These are phyloP conservation scores for Nakaseomyces delphensis DNA, from an alignment of 1,139 yeast species.

Conservation along the genomic window DNA sequence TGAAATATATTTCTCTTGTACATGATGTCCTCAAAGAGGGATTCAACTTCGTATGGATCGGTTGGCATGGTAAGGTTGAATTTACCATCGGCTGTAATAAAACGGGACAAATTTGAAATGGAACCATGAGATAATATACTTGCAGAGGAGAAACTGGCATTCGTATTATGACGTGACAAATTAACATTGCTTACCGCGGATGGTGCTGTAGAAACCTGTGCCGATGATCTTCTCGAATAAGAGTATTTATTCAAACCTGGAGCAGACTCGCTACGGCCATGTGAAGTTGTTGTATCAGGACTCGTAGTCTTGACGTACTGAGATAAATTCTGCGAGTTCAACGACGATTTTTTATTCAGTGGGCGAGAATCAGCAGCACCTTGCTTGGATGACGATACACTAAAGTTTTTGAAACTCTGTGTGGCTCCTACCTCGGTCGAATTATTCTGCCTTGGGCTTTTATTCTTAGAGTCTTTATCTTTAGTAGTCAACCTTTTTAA, in stretches of 20 bases:
- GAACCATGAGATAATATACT: slow-evolving; percentile 28
- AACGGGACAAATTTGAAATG: slow-evolving; percentile 22
- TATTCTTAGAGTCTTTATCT: slow-evolving; percentile 1
- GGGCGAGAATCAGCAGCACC: slow-evolving; percentile 19
- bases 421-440: background rate
- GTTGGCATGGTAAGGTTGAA: slow-evolving; percentile 45
- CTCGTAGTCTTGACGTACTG: slow-evolving; percentile 21
- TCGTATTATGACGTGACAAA: slow-evolving; percentile 22
- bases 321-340: slow-evolving; percentile 26
- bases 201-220: slow-evolving; percentile 13
- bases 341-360: slow-evolving; percentile 23
- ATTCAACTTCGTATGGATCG: slow-evolving; percentile 53
- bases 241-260: slow-evolving; percentile 24
- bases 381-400: slow-evolving; percentile 10
- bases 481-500: slow-evolving; percentile 15
- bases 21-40: slow-evolving; percentile 61
- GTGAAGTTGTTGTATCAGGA: slow-evolving; percentile 10
- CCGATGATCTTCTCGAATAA: slow-evolving; percentile 26
- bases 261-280: slow-evolving; percentile 18
- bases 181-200: slow-evolving; percentile 4
- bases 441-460: background rate
- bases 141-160: slow-evolving; percentile 22
- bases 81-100: slow-evolving; percentile 28
- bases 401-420: background rate
- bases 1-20: slow-evolving; percentile 69